phyloP scores from a whole-genome alignment of 2,329 filamentous ascomycete genomes.

The Neofusicoccum sp. region DNA sequence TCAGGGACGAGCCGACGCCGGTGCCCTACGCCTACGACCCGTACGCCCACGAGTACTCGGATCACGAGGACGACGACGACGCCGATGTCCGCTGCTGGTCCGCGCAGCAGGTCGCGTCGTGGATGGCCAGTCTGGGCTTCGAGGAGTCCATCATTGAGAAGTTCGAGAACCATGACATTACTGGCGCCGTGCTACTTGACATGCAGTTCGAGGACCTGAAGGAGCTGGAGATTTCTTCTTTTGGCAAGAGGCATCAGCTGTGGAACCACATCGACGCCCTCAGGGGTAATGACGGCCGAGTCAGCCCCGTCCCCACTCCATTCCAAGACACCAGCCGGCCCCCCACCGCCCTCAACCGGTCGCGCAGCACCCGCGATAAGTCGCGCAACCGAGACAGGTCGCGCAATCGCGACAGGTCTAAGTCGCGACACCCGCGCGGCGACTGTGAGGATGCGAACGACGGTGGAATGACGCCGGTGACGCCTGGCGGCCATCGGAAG shows the following conservation, averaged over 20 bases:
- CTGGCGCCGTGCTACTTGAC: conserved; percentile 82
- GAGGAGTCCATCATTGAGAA: conserved; percentile 77
- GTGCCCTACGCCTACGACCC: conserved; percentile 13
- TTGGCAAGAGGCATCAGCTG: conserved; percentile 76
- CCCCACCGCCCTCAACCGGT: conserved; percentile 38
- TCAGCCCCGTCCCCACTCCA: conserved; percentile 49
- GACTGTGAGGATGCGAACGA: conserved; percentile 29
- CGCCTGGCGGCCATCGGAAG: conserved; percentile 37
- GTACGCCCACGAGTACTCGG: conserved; percentile 14
- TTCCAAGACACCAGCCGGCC: conserved; percentile 52
- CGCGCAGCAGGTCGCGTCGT: conserved; percentile 76
- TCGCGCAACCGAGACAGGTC: conserved; percentile 41
- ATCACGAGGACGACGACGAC: conserved; percentile 58
- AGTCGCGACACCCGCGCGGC: conserved; percentile 28
- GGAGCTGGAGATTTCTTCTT: conserved; percentile 78
- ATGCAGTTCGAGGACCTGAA: conserved; percentile 86
- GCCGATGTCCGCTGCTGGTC: conserved; percentile 68
- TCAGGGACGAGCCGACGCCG: conserved; percentile 12
- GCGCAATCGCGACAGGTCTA: conserved; percentile 40
- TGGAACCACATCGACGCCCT: conserved; percentile 79
- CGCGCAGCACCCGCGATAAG: conserved; percentile 31
- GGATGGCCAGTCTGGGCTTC: conserved; percentile 83
- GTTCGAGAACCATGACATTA: conserved; percentile 92
- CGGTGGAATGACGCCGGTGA: conserved; percentile 33
- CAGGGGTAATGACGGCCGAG: conserved; percentile 50